Conservation (phyloP, 2,329 filamentous ascomycete genomes). For the Plectosphaerella plurivora region DNA sequence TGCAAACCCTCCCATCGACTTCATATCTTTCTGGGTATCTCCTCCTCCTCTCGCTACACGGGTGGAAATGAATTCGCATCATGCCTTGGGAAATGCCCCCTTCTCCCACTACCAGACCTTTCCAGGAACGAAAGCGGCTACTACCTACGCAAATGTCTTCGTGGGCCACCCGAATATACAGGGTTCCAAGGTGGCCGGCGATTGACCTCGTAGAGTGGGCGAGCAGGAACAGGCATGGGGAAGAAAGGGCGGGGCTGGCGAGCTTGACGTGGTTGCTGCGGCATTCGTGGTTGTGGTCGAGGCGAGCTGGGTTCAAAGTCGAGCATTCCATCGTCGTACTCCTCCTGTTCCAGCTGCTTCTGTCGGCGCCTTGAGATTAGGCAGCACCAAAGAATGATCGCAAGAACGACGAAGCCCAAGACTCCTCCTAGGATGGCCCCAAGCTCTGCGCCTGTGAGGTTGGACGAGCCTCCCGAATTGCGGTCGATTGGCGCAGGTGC, state of each 20-base stretch:
- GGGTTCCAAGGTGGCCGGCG: background rate
- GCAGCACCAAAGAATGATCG: slow-evolving; percentile 27
- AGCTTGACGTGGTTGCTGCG: background rate
- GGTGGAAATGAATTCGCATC: too few species aligned
- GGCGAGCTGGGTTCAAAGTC: too few species aligned
- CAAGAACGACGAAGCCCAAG: slow-evolving; percentile 28
- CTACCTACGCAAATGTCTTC: background rate
- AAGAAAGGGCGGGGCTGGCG: background rate
- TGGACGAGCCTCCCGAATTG: background rate
- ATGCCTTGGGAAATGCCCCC: too few species aligned
- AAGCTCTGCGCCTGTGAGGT: slow-evolving; percentile 29
- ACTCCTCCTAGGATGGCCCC: slow-evolving; percentile 36
- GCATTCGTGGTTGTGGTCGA: background rate
- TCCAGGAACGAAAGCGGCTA: too few species aligned
- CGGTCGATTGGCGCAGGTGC: slow-evolving; percentile 2
- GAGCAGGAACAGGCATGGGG: background rate
- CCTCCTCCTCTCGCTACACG: too few species aligned
- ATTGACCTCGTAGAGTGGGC: background rate
- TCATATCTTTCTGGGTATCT: too few species aligned
- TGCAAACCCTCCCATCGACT: too few species aligned
- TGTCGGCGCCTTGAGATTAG: slow-evolving; percentile 4
- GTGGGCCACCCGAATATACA: background rate
- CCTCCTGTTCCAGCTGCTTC: background rate
- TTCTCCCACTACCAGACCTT: too few species aligned
- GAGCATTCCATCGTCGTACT: slow-evolving; percentile 1